A percentile compares a stretch with the other conserved stretches of the same genome.
phyloP scores from a whole-genome alignment of 1,139 yeast species.

The Tardiomyces depauwii region DNA sequence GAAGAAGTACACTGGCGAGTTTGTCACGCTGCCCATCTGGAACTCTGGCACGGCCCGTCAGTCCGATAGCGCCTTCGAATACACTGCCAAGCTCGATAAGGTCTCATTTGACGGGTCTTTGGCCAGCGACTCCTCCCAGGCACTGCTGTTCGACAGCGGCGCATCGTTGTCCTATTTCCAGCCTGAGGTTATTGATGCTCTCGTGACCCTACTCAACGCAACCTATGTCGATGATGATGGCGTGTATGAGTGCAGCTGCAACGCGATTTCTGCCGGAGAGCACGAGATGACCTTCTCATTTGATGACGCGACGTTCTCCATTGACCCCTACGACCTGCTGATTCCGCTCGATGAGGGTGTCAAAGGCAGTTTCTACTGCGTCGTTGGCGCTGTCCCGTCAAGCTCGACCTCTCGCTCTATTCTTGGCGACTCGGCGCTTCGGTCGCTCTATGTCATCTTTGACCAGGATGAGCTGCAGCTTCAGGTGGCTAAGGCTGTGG shows the following conservation, averaged over 20 bases:
- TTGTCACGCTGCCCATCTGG: constrained; percentile 18
- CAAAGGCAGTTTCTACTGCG: neutral
- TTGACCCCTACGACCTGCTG: neutral
- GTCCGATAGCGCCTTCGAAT: neutral
- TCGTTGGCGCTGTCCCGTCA: neutral
- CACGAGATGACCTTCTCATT: neutral
- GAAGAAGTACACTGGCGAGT: constrained; percentile 36
- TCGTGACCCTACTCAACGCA: neutral
- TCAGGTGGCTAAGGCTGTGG: neutral
- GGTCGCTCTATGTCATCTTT: neutral
- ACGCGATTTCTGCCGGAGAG: neutral
- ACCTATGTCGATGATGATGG: neutral
- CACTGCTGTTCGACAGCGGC: neutral
- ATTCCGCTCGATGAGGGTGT: neutral
- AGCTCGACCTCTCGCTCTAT: neutral
- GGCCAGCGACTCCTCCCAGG: neutral
- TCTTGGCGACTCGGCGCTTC: neutral
- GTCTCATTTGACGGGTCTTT: neutral
- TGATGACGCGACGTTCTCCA: neutral
- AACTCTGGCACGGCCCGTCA: neutral
- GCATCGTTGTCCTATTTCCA: neutral
- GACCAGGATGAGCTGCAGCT: neutral
- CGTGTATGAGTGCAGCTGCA: neutral
- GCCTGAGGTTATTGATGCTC: neutral
- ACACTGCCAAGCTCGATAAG: neutral